Evolutionary conservation across 2,329 filamentous ascomycete genomes (phyloP).

Genomic region (Penicillium sclerotiorum): DNA sequence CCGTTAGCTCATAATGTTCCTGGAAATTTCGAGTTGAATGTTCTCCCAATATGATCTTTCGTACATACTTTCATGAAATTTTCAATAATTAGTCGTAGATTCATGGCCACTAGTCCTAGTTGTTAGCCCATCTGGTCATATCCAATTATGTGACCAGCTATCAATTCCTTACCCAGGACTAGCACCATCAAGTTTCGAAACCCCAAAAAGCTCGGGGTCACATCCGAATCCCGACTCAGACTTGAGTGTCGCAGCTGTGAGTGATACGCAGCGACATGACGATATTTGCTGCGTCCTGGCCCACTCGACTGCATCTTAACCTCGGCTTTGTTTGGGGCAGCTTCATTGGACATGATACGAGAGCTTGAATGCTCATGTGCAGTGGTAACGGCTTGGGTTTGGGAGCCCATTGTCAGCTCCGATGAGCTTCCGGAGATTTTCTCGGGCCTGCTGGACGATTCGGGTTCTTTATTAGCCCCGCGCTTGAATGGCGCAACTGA

Average conservation of each 20-base stretch:
- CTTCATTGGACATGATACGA: constrained; percentile 9
- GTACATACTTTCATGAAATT: constrained; percentile 82
- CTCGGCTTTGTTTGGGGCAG: constrained; percentile 6
- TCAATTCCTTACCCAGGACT: constrained; percentile 67
- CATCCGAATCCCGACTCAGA: constrained; percentile 78
- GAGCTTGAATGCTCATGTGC: constrained; percentile 13
- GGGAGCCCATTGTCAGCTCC: constrained; percentile 16
- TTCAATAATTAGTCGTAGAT: constrained; percentile 91
- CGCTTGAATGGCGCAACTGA: constrained; percentile 6
- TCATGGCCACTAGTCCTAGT: constrained; percentile 75
- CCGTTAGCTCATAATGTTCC: neutral
- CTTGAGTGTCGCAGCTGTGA: constrained; percentile 71
- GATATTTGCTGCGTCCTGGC: constrained; percentile 68
- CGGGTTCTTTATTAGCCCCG: neutral
- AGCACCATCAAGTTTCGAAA: constrained; percentile 97
- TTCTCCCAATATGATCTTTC: neutral
- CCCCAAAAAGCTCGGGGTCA: constrained; percentile 81
- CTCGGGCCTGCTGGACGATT: neutral
- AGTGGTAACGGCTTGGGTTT: constrained; percentile 18
- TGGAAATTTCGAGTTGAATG: neutral
- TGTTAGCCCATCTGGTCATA: neutral
- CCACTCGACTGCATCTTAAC: constrained; percentile 1
- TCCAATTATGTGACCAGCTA: neutral
- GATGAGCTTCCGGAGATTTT: no score
- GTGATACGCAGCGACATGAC: constrained; percentile 89